Base-by-base conservation (phyloP, 164 flowering plant genomes). In the Kingdonia uniflora region DNA sequence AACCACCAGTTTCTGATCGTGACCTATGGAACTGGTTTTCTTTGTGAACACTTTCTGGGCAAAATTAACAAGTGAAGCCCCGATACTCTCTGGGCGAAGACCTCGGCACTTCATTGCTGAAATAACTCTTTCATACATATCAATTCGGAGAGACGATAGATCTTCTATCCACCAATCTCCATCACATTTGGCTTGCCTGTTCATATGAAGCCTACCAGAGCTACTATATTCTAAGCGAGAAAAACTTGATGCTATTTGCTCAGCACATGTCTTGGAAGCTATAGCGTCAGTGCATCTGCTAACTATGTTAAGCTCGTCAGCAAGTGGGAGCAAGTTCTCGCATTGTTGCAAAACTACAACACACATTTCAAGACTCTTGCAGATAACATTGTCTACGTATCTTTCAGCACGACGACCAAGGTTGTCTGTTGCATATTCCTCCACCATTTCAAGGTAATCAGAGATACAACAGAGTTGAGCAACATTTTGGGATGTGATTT, bases 161-260 rank as follows among this genome's bases (percentile, higher is more conserved):
- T 87, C 96, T 58, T 87, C 90, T 19, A 84, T 78, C 95, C 95
- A 90, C 96, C 95, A 87, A 57, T 85, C 96, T 11, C 76, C 80
- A 17, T 73, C 87, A 58, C 78, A 68, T 59, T 83, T 87, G 20
- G 76, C 67, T 38, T 75, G 87, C 61, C 71, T 70, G 73, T 72
- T 80, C 84, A 77, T 77, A 57, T 81, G 85, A 39, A 85, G 87
- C 68, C 95, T 70, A 5, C 95, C 96, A 2, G 95, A 85, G 71
- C 89, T 77, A 75, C 95, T 87, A 53, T 87, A 83, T 71, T 87
- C 95, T 49, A 85, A 62, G 33, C 88, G 80, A 1, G 92, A 85
- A 62, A 87, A 87, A 53, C 95, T 83, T 26, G 97, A 87, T 22
- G 95, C 95, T 56, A 85, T 85, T 58, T 85, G 95, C 72, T 91